Evolutionary conservation across 2,329 filamentous ascomycete genomes (phyloP).

Genomic region (Sporothrix brunneoviolacea): DNA sequence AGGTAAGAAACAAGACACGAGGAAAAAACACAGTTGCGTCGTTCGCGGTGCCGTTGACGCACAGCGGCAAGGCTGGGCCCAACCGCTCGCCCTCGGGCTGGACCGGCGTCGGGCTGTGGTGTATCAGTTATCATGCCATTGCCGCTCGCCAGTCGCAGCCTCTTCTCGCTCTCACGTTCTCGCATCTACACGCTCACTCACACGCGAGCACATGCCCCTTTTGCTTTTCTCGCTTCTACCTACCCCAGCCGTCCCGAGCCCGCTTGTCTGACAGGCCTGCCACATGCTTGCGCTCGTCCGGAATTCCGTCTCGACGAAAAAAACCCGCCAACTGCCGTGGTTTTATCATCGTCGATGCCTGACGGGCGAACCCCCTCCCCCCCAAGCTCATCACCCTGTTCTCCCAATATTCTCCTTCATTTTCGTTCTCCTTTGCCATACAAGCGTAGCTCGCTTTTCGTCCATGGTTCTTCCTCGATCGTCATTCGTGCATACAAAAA

Average conservation of each 20-base stretch:
- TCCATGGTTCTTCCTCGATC: no score
- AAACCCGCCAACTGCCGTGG: no score
- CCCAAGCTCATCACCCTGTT: no score
- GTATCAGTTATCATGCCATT: not conserved
- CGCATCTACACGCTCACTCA: no score
- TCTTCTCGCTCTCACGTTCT: not conserved
- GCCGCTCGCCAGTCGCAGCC: not conserved
- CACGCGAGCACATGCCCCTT: constrained; percentile 6
- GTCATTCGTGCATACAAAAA: not conserved
- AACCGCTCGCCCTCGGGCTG: not conserved
- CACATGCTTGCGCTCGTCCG: not conserved
- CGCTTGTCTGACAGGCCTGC: not conserved
- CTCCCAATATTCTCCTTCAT: no score
- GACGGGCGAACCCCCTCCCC: no score
- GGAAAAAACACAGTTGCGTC: no score
- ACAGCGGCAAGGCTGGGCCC: not conserved
- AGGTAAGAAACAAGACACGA: constrained; percentile 23
- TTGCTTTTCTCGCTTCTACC: not conserved
- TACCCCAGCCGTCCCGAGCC: not conserved
- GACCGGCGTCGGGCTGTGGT: not conserved
- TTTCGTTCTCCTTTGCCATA: no score
- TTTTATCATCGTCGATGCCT: no score
- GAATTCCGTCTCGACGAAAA: no score
- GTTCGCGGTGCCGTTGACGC: no score
- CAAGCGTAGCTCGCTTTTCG: no score